These are phyloP conservation scores for Pichia nakasei DNA, from an alignment of 805 yeast genomes.

Conservation along the genomic window DNA sequence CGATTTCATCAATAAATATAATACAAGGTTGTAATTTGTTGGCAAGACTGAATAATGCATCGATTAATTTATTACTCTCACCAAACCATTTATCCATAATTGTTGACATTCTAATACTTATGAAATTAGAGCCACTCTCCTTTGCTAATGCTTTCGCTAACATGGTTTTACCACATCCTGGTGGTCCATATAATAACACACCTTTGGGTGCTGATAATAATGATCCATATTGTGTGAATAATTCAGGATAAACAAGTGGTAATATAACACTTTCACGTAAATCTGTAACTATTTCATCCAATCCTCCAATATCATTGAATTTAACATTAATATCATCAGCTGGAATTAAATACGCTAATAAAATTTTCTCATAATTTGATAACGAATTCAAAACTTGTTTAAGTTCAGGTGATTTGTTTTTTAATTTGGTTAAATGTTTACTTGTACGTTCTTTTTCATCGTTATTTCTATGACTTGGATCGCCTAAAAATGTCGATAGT, in stretches of 20 bases:
- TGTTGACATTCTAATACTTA: conserved; percentile 86
- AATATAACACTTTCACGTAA: conserved; percentile 80
- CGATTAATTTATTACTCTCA: conserved; percentile 87
- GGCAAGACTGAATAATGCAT: conserved; percentile 87
- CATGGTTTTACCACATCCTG: conserved; percentile 98
- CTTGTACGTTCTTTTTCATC: conserved; percentile 56
- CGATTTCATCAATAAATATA: conserved; percentile 92
- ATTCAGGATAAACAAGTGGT: conserved; percentile 73
- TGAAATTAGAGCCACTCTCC: conserved; percentile 85
- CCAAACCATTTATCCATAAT: conserved; percentile 98
- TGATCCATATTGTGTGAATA: conserved; percentile 58
- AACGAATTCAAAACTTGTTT: conserved; percentile 39
- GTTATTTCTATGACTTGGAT: conserved; percentile 36
- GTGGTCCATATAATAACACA: conserved; percentile 87
- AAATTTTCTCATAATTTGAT: conserved; percentile 61
- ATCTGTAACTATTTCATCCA: conserved; percentile 75
- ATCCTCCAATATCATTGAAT: conserved; percentile 84
- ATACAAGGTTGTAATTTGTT: conserved; percentile 88
- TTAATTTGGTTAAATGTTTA: conserved; percentile 48
- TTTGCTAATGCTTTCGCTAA: conserved; percentile 90
- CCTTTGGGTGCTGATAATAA: conserved; percentile 90
- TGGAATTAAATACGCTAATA: conserved; percentile 68
- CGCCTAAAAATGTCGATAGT: conserved; percentile 22
- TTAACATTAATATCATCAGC: conserved; percentile 74
- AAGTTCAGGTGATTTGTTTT: conserved; percentile 49